phyloP scores from a whole-genome alignment of 768 basidiomycete species.

The Trametes punicea region DNA sequence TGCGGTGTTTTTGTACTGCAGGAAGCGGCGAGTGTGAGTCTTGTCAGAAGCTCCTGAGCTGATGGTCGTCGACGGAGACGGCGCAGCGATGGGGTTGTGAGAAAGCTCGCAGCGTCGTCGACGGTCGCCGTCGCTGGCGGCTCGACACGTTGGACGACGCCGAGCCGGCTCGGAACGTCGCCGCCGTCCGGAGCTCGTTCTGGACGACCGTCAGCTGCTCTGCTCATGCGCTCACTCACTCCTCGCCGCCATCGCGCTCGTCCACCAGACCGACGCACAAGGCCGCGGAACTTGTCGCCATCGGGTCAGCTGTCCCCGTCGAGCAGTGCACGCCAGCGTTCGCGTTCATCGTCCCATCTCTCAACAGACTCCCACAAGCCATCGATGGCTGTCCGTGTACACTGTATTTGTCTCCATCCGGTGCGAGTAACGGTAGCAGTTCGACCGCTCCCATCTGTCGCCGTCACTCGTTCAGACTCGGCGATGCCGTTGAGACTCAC shows the following conservation, averaged over 20 bases:
- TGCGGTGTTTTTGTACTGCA: background rate
- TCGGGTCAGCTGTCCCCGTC: slow-evolving; percentile 1
- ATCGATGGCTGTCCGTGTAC: background rate
- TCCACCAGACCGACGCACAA: background rate
- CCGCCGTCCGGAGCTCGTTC: background rate
- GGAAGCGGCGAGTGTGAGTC: background rate
- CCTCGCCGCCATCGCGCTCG: too few relatives aligned
- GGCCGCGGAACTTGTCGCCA: background rate
- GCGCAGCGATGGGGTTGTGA: too few relatives aligned
- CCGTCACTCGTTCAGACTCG: background rate
- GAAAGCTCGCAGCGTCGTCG: too few relatives aligned
- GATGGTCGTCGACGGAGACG: background rate
- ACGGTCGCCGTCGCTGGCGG: too few relatives aligned
- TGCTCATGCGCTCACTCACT: background rate
- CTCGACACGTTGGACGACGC: too few relatives aligned
- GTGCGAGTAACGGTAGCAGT: background rate
- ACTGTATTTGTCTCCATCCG: background rate
- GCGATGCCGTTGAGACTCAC: too few relatives aligned
- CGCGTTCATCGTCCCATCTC: background rate
- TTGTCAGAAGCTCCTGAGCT: background rate
- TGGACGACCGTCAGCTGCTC: background rate
- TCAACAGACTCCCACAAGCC: background rate
- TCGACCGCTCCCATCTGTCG: background rate
- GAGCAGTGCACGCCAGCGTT: background rate
- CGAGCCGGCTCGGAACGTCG: too few relatives aligned